These are phyloP conservation scores for Alternaria tenuissima DNA, from an alignment of 2,329 filamentous ascomycete genomes.

Conservation along the genomic window DNA sequence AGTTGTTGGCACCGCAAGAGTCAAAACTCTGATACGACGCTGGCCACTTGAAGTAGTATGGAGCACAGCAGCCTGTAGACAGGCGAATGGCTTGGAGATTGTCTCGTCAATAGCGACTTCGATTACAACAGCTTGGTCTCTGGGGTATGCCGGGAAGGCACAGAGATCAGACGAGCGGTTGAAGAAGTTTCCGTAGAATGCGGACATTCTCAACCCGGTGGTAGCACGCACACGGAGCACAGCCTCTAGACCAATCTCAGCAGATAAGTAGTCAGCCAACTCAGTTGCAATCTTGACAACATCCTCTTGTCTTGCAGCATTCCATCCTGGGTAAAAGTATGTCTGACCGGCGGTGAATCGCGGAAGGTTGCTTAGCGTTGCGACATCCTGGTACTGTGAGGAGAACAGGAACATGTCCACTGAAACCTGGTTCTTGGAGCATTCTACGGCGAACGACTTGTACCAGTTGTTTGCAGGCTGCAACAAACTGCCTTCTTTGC, in stretches of 20 bases:
- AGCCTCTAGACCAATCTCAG: conserved; percentile 94
- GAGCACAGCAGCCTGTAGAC: conserved; percentile 82
- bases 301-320: conserved; percentile 90
- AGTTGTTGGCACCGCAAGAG: conserved; percentile 90
- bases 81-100: conserved; percentile 88
- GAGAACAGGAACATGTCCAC: conserved; percentile 62
- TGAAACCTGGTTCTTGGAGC: conserved; percentile 97
- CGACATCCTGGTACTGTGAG: conserved; percentile 81
- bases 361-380: conserved; percentile 92
- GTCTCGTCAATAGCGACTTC: conserved; percentile 98
- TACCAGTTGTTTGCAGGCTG: conserved; percentile 97
- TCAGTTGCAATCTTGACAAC: conserved; percentile 98
- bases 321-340: conserved; percentile 98
- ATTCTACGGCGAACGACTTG: conserved; percentile 98
- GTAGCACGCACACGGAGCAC: conserved; percentile 95
- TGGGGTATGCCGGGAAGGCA: conserved; percentile 96
- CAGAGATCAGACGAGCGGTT: conserved; percentile 97
- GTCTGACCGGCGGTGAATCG: conserved; percentile 97
- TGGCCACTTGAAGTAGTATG: conserved; percentile 99
- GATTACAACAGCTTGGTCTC: conserved; percentile 96
- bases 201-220: conserved; percentile 93
- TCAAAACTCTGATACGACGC: conserved; percentile 92
- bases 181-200: conserved; percentile 99
- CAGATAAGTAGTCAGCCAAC: conserved; percentile 95
- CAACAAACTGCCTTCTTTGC: conserved; percentile 85